phyloP scores from a whole-genome alignment of 768 basidiomycete species.

The Hysterangium stoloniferum region DNA sequence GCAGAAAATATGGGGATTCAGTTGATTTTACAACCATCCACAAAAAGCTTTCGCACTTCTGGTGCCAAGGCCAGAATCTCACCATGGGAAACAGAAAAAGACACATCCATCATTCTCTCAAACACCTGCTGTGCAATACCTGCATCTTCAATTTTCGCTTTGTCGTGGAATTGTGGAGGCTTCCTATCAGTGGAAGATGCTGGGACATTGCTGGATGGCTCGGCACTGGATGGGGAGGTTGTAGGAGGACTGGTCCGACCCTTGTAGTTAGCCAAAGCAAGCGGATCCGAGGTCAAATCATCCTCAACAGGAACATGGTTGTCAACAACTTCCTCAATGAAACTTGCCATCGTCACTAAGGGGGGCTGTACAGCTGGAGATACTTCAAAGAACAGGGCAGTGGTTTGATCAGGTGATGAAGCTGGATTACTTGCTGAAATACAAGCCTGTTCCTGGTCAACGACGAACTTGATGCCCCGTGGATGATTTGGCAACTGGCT shows the following conservation, averaged over 20 bases:
- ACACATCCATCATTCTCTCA: background rate
- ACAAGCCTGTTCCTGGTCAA: background rate
- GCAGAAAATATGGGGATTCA: background rate
- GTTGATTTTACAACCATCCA: constrained; percentile 4
- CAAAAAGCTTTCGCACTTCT: background rate
- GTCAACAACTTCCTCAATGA: background rate
- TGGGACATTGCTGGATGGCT: background rate
- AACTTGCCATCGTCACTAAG: no score
- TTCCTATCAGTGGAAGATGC: constrained; percentile 7
- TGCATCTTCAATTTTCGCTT: background rate
- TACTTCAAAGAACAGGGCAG: background rate
- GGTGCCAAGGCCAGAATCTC: constrained; percentile 1
- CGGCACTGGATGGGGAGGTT: background rate
- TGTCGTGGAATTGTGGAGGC: constrained; percentile 1
- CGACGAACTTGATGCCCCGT: background rate
- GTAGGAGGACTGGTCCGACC: background rate
- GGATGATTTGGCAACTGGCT: background rate
- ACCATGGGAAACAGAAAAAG: background rate
- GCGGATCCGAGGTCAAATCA: background rate
- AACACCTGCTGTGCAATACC: background rate
- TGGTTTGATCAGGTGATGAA: no score
- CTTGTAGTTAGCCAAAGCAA: background rate
- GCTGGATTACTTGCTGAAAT: background rate
- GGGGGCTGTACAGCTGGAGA: background rate
- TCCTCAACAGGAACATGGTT: no score